A percentile compares a stretch with the other conserved stretches of the same genome.
Conservation (phyloP, 1,284 basidiomycete species). For the Trichosporon inkin region DNA sequence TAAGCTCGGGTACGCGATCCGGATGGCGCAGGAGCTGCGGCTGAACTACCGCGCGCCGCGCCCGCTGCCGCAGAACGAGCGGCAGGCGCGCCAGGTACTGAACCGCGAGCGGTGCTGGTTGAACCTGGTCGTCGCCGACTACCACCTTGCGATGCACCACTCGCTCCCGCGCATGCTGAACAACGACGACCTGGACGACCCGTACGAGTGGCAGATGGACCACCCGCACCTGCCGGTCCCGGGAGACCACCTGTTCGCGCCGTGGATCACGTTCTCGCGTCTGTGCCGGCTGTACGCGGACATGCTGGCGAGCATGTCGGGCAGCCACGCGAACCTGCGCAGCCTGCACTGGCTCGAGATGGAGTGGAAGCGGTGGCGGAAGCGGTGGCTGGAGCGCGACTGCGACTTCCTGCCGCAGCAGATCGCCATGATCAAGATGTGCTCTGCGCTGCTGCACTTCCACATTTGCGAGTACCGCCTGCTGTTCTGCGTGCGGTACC, state of each 20-base stretch:
- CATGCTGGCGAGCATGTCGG: constrained; percentile 31
- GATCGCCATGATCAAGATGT: constrained; percentile 25
- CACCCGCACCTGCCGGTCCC: constrained; percentile 33
- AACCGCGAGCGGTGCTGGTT: constrained; percentile 34
- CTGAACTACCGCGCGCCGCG: constrained; percentile 33
- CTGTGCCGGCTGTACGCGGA: constrained; percentile 30
- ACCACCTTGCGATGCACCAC: constrained; percentile 33
- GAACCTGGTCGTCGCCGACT: constrained; percentile 33
- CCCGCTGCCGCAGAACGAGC: constrained; percentile 35
- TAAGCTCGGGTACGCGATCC: constrained; percentile 42
- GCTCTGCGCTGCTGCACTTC: constrained; percentile 27
- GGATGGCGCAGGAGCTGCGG: constrained; percentile 48
- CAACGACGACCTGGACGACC: constrained; percentile 28
- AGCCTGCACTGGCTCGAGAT: constrained; percentile 31
- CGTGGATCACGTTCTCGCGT: constrained; percentile 31
- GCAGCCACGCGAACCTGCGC: constrained; percentile 27
- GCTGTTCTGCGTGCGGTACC: constrained; percentile 25
- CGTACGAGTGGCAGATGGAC: constrained; percentile 32
- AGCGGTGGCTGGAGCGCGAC: constrained; percentile 30
- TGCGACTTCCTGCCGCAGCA: constrained; percentile 24
- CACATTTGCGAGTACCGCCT: constrained; percentile 32
- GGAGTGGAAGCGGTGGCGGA: constrained; percentile 31
- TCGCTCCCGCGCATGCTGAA: constrained; percentile 31
- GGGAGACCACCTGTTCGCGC: constrained; percentile 35
- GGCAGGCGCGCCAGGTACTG: constrained; percentile 31